phyloP scores from a whole-genome alignment of 495 filamentous ascomycete species.

The Lasiosphaeris hirsuta region DNA sequence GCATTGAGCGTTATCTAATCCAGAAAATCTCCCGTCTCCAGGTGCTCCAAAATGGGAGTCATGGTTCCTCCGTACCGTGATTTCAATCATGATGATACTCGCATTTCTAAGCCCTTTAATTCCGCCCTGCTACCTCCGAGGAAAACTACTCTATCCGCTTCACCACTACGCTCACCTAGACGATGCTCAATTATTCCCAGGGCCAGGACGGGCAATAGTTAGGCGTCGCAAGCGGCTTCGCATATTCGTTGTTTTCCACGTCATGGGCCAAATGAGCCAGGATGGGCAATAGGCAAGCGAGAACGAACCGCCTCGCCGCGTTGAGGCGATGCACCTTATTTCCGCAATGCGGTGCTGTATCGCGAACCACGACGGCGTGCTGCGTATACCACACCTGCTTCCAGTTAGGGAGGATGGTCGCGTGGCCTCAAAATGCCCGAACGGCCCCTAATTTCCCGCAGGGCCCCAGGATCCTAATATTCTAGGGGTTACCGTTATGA shows the following conservation, averaged over 20 bases:
- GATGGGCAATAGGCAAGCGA: too few relatives aligned
- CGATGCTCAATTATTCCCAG: background rate
- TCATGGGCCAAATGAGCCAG: background rate
- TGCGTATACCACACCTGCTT: background rate
- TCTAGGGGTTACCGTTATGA: too few relatives aligned
- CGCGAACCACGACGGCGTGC: background rate
- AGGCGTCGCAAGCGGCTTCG: background rate
- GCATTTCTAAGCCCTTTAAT: background rate
- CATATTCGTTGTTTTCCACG: background rate
- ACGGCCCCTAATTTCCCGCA: background rate
- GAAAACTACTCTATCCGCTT: conserved; percentile 4
- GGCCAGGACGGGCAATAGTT: background rate
- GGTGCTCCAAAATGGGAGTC: background rate
- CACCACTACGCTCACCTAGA: conserved; percentile 3
- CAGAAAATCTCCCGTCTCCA: too few relatives aligned
- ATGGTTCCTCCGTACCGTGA: background rate
- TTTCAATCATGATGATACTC: background rate
- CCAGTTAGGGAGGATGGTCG: background rate
- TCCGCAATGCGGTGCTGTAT: conserved; percentile 10
- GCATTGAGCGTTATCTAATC: too few relatives aligned
- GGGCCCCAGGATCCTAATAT: too few relatives aligned
- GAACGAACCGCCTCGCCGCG: background rate
- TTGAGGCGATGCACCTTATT: conserved; percentile 10
- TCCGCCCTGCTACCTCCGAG: conserved; percentile 3
- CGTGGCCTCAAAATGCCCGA: background rate